phyloP scores from a whole-genome alignment of 257 asterid genomes.

The Gardenia jasminoides region DNA sequence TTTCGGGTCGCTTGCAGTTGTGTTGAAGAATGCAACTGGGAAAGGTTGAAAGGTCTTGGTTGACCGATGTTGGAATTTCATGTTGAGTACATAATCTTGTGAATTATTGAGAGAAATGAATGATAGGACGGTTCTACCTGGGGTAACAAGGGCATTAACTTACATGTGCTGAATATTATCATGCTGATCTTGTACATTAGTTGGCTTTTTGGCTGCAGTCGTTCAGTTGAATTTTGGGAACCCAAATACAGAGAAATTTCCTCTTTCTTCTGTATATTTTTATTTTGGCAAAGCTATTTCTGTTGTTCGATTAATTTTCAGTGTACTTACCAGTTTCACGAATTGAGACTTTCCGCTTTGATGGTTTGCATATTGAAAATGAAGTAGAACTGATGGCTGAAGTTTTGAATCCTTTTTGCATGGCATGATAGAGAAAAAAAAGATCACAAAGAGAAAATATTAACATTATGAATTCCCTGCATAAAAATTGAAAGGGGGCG shows the following conservation, averaged over 20 bases:
- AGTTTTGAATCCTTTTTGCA: no score
- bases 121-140: neutral
- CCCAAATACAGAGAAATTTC: neutral
- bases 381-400: no score
- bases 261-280: neutral
- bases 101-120: neutral
- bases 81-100: neutral
- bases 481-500: no score
- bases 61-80: neutral
- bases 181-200: neutral
- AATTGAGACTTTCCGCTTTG: no score
- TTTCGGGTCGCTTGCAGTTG: neutral
- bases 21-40: neutral
- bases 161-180: neutral
- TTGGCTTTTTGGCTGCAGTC: neutral
- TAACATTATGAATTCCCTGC: no score
- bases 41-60: neutral
- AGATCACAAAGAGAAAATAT: no score
- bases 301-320: slow-evolving; percentile 2
- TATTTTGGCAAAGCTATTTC: neutral
- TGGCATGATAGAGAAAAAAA: no score
- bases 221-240: neutral
- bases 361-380: no score
- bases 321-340: no score
- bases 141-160: neutral